Conservation (phyloP, 2,329 filamentous ascomycete genomes). For the Bimuria novae-zelandiae region DNA sequence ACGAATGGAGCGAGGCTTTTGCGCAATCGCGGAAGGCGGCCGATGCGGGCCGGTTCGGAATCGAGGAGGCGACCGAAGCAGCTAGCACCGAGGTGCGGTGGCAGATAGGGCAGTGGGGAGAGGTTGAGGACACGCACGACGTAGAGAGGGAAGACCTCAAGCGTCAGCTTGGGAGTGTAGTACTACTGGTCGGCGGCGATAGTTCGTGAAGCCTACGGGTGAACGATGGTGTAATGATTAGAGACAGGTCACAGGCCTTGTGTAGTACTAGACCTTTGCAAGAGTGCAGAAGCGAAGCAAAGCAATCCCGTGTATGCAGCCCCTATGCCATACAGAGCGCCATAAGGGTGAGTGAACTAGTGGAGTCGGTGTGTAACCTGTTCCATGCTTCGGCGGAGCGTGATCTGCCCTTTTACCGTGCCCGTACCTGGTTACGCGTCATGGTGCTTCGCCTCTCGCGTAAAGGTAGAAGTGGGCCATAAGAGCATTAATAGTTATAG, state of each 20-base stretch:
- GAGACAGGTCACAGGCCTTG: background rate
- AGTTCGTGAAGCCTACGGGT: slow-evolving; percentile 4
- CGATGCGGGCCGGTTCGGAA: slow-evolving; percentile 63
- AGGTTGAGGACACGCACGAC: slow-evolving; percentile 98
- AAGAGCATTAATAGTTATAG: too few relatives aligned
- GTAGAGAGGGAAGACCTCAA: slow-evolving; percentile 89
- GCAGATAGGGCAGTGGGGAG: slow-evolving; percentile 91
- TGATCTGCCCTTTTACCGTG: too few relatives aligned
- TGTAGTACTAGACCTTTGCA: background rate
- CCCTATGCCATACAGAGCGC: too few relatives aligned
- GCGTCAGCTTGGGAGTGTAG: slow-evolving; percentile 84
- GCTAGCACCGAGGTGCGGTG: slow-evolving; percentile 84
- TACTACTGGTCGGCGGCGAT: slow-evolving; percentile 69
- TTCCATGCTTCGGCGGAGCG: too few relatives aligned
- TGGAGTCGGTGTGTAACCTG: too few relatives aligned
- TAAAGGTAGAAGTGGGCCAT: too few relatives aligned
- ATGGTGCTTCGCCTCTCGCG: too few relatives aligned
- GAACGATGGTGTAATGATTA: background rate
- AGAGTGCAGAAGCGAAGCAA: background rate
- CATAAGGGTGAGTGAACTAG: too few relatives aligned
- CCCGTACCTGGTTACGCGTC: background rate
- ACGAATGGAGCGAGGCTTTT: slow-evolving; percentile 84
- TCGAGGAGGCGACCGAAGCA: slow-evolving; percentile 79
- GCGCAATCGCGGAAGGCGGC: slow-evolving; percentile 54
- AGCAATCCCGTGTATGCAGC: too few relatives aligned